phyloP scores from a whole-genome alignment of 148 eudicot genomes.

The Arctostaphylos glauca region DNA sequence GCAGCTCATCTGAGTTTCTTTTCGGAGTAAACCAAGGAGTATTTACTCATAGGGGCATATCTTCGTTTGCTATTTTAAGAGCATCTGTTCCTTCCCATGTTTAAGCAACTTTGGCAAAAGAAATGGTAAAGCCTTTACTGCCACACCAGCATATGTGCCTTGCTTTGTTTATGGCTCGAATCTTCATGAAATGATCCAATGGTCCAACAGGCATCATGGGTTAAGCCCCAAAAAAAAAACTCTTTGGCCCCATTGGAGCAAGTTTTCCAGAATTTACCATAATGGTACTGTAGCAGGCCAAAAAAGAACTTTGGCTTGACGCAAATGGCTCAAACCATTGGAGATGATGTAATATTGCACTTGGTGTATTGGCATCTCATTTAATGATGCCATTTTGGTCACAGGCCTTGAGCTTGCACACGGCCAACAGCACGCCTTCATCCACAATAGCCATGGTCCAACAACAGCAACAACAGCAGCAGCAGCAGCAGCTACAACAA shows the following conservation, averaged over 20 bases:
- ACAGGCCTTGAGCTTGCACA: slow-evolving; percentile 59
- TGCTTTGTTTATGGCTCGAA: background rate
- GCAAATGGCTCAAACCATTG: background rate
- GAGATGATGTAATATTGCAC: background rate
- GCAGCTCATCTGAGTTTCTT: background rate
- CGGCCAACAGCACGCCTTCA: slow-evolving; percentile 49
- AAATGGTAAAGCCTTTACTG: background rate
- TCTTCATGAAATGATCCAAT: background rate
- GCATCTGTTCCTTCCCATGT: background rate
- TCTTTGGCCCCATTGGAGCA: background rate
- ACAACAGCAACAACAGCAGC: slow-evolving; percentile 45
- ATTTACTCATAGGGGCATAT: background rate
- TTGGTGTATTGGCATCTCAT: background rate
- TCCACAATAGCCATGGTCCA: slow-evolving; percentile 73
- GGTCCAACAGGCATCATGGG: background rate
- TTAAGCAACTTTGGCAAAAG: background rate
- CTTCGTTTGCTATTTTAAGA: background rate
- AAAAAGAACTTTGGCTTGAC: background rate
- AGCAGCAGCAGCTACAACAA: slow-evolving; percentile 28
- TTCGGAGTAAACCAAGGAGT: background rate
- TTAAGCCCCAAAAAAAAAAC: background rate
- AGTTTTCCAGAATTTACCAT: background rate
- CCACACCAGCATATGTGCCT: background rate
- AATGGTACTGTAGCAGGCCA: background rate
- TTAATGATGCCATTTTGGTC: slow-evolving; percentile 16